These are phyloP conservation scores for Agrostemma githago DNA, from an alignment of 148 eudicot genomes.

Conservation along the genomic window DNA sequence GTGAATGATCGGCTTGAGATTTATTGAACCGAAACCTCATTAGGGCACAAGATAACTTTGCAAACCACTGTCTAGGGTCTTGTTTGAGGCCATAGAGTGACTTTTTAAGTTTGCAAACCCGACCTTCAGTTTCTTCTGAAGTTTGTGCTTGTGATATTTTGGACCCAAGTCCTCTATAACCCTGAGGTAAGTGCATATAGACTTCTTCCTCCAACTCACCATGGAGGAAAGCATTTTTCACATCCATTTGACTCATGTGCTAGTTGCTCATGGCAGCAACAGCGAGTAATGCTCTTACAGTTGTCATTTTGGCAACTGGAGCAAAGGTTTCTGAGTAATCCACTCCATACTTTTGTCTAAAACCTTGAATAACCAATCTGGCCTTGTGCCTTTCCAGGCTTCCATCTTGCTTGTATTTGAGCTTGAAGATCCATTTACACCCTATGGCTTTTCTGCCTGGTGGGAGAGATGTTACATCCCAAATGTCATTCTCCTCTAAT, in stretches of 20 bases:
- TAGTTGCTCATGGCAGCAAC: background rate
- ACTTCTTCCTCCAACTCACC: background rate
- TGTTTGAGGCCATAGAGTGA: background rate
- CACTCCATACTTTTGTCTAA: background rate
- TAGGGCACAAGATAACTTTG: no score
- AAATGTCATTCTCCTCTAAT: background rate
- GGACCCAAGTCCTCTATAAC: background rate
- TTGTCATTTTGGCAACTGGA: background rate
- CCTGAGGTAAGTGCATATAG: background rate
- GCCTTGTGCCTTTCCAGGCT: background rate
- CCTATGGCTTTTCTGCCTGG: background rate
- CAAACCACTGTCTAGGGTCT: background rate
- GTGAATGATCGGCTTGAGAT: no score
- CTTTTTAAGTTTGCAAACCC: no score
- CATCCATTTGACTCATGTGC: background rate
- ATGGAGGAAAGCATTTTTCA: conserved; percentile 5
- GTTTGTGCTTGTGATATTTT: no score
- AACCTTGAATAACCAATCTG: background rate
- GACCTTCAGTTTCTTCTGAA: no score
- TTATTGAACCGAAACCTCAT: no score
- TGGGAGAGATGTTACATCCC: background rate
- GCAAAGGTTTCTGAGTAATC: conserved; percentile 12
- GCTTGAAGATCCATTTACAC: background rate
- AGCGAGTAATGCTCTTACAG: no score
- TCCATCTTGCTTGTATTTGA: background rate